These are phyloP conservation scores for Zizania palustris DNA, from an alignment of 202 grass and related monocot genomes.

Conservation along the genomic window DNA sequence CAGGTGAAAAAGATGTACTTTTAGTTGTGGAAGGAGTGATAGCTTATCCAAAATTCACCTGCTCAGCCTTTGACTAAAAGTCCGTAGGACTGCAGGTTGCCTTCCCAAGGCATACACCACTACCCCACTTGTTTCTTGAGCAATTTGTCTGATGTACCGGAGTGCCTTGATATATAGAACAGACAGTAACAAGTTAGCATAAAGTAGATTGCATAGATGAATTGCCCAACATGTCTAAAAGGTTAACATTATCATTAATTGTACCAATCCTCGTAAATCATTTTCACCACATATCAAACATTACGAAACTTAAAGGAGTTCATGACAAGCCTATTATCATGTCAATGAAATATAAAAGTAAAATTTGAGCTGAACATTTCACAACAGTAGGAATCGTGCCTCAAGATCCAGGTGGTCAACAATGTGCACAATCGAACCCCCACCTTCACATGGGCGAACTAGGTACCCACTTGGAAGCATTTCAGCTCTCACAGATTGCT, in stretches of 20 bases:
- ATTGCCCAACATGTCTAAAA: not conserved
- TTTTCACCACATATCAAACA: conserved; percentile 40
- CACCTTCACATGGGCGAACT: conserved; percentile 86
- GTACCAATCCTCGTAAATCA: not conserved
- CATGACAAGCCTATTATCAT: conserved; percentile 6
- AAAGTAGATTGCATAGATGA: conserved; percentile 18
- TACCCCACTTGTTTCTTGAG: conserved; percentile 90
- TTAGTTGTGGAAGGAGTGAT: not conserved
- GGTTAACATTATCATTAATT: conserved; percentile 1
- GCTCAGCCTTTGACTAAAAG: conserved; percentile 89
- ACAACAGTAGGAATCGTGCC: conserved; percentile 43
- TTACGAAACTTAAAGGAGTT: conserved; percentile 19
- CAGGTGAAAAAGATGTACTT: conserved; percentile 5
- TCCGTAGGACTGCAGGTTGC: conserved; percentile 87
- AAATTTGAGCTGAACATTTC: not conserved
- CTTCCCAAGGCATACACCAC: conserved; percentile 82
- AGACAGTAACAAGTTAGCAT: conserved; percentile 35
- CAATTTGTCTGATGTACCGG: conserved; percentile 91
- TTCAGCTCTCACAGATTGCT: conserved; percentile 93
- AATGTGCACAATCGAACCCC: conserved; percentile 91
- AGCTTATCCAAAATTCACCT: conserved; percentile 51
- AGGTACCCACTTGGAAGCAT: conserved; percentile 98
- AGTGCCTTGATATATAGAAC: conserved; percentile 71
- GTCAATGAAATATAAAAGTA: not conserved
- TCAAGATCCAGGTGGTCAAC: conserved; percentile 97